Conservation (phyloP, 805 yeast genomes). For the Naumovozyma baii region DNA sequence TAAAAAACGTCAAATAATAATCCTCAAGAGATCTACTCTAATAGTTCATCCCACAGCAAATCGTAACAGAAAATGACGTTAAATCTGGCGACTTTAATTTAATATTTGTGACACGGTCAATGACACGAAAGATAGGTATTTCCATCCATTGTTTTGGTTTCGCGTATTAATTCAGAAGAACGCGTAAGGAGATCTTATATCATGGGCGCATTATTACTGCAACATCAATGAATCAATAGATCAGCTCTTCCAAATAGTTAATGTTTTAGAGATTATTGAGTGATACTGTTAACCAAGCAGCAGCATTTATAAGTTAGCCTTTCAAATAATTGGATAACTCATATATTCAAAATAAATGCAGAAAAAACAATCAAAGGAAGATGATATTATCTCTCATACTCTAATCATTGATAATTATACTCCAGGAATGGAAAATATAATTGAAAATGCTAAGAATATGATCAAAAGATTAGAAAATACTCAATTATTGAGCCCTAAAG, state of each 20-base stretch:
- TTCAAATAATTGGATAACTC: neutral
- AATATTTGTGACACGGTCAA: too few species aligned
- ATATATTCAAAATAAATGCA: neutral
- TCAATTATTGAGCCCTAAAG: neutral
- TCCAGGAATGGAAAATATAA: neutral
- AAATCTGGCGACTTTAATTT: too few species aligned
- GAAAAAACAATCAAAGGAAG: neutral
- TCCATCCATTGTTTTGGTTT: neutral
- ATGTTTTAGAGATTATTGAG: too few species aligned
- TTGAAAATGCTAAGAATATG: neutral
- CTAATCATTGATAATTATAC: neutral
- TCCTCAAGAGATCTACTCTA: too few species aligned
- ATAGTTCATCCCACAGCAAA: too few species aligned
- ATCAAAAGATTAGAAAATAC: neutral
- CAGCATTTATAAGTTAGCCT: neutral
- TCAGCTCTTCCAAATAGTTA: too few species aligned
- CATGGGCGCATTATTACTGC: too few species aligned
- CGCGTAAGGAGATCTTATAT: neutral
- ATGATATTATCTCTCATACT: neutral
- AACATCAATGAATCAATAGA: too few species aligned
- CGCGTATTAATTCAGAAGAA: neutral
- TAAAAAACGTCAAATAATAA: constrained; percentile 15
- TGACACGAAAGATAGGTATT: neutral
- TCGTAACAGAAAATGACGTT: too few species aligned
- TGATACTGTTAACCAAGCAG: too few species aligned